phyloP scores from a whole-genome alignment of 257 asterid genomes.

The Solanum corneliomulleri region DNA sequence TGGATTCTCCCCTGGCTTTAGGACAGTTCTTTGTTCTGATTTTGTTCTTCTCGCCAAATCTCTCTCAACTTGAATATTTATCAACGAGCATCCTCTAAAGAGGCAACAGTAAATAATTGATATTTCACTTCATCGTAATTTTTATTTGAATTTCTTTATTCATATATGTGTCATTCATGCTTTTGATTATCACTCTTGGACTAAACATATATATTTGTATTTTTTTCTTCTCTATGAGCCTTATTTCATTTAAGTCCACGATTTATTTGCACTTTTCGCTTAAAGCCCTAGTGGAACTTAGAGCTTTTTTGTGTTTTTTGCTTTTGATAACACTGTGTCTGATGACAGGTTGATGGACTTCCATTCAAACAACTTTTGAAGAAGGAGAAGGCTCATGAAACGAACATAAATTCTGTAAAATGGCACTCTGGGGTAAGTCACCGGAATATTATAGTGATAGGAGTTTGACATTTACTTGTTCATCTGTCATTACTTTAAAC shows the following conservation, averaged over 20 bases:
- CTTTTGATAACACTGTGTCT: not conserved
- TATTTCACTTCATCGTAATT: not conserved
- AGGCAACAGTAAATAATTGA: not conserved
- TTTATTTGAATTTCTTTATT: not conserved
- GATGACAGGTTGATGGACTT: slow-evolving; percentile 35
- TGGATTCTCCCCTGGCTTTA: not conserved
- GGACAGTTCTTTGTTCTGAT: not conserved
- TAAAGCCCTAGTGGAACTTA: not conserved
- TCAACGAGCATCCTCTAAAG: not conserved
- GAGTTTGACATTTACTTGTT: not conserved
- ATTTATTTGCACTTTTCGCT: not conserved
- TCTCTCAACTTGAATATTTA: not conserved
- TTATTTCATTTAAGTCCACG: no score
- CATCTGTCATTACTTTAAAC: not conserved
- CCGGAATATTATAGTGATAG: not conserved
- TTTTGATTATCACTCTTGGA: not conserved
- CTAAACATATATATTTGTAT: not conserved
- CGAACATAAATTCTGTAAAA: slow-evolving; percentile 76
- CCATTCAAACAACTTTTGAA: slow-evolving; percentile 50
- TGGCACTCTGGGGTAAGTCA: slow-evolving; percentile 67
- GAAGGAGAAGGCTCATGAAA: slow-evolving; percentile 84
- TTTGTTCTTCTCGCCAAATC: not conserved
- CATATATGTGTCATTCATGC: not conserved
- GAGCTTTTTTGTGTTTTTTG: not conserved
- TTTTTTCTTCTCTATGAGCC: not conserved